Conservation (phyloP, 2,329 filamentous ascomycete genomes). For the Rhynchosporium secalis region DNA sequence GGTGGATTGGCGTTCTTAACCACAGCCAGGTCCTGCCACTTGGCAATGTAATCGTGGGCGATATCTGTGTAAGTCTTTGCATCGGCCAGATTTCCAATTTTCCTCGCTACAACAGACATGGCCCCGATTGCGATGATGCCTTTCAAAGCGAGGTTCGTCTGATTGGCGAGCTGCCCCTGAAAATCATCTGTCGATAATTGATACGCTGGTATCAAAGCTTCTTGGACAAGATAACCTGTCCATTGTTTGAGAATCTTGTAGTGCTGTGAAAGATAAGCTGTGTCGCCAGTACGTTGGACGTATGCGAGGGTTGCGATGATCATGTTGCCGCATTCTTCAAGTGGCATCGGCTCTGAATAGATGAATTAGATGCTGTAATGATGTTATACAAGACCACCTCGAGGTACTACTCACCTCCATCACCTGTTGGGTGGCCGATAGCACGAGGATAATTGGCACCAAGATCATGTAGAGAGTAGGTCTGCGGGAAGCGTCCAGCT, state of each 20-base stretch:
- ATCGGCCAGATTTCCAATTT: conserved; percentile 60
- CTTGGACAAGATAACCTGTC: conserved; percentile 74
- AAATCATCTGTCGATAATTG: conserved; percentile 85
- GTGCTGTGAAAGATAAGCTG: conserved; percentile 60
- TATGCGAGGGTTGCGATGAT: conserved; percentile 79
- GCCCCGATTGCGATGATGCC: conserved; percentile 82
- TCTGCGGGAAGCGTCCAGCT: conserved; percentile 65
- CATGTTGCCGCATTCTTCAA: conserved; percentile 81
- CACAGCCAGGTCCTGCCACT: conserved; percentile 72
- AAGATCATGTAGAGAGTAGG: conserved; percentile 73
- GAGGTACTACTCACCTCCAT: conserved; percentile 47
- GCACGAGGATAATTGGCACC: conserved; percentile 69
- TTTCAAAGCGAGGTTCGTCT: conserved; percentile 81
- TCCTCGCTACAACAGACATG: conserved; percentile 69
- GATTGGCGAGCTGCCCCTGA: conserved; percentile 73
- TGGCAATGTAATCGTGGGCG: conserved; percentile 68
- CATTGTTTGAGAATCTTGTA: conserved; percentile 76
- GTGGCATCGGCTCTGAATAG: conserved; percentile 64
- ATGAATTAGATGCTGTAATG: neutral
- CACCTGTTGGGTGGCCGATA: conserved; percentile 66
- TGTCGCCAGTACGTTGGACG: conserved; percentile 55
- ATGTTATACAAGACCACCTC: neutral
- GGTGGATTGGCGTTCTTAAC: conserved; percentile 59
- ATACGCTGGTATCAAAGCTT: conserved; percentile 70
- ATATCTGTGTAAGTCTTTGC: conserved; percentile 58